Evolutionary conservation across 306 rosid genomes (phyloP), one percentile per base, ranked within the genome.

Genomic region (Heteromeles arbutifolia): DNA sequence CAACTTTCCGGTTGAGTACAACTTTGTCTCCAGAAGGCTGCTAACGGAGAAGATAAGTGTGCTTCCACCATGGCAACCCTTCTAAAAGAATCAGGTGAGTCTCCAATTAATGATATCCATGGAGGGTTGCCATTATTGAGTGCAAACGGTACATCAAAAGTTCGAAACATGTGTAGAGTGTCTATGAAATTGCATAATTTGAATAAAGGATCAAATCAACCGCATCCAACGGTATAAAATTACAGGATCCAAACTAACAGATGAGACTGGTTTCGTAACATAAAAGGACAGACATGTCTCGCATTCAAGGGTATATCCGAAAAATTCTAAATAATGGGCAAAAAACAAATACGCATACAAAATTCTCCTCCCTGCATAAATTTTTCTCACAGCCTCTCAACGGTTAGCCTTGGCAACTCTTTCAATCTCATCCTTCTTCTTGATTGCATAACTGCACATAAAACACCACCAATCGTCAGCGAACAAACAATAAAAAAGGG

Each of bases 331-430:
- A 64, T 64, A 17, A 29, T 17, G 11, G 19, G 32, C 2, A 64
- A 29, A 67, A 2, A 68, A 67, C 54, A 41, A 7, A 24, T 12
- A 8, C 3, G 22, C 15, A 19, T 58, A 68, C 68, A 71, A 71
- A 81, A 78, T 25, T 72, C 69, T 31, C 67, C 72, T 24, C 32
- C 32, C 19, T 72, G 65, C 58, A 11, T 13, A 52, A 26, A 48
- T 6, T 48, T 63, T 41, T 22, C 41, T 44, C 18, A 31, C 53
- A 29, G 21, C 68, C 24, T 56, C 71, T 86, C 70, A 86, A 74
- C 87, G 90, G 73, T 86, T 86, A 31, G 90, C 90, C 86, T 86
- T 84, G 70, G 87, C 87, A 66, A 84, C 90, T 62, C 90, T 81
- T 48, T 48, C 54, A 48, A 48, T 48, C 54, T 48, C 54, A 48